A percentile compares a stretch with the other conserved stretches of the same genome.
These are phyloP conservation scores for Venturia oleaginea DNA, from an alignment of 2,329 filamentous ascomycete species.

Conservation along the genomic window DNA sequence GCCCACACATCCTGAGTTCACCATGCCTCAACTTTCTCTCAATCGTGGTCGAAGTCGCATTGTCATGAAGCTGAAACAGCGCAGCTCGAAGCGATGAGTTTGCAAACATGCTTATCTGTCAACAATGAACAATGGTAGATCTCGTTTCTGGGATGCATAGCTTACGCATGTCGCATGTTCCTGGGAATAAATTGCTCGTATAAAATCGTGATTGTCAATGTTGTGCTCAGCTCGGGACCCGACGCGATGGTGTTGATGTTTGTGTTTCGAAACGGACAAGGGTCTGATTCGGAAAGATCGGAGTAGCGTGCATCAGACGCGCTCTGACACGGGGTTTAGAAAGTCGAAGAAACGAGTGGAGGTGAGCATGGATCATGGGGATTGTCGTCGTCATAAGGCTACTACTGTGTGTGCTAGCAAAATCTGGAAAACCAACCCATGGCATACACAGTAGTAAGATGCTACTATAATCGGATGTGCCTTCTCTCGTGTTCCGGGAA, in stretches of 20 bases:
- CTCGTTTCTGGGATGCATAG: background rate
- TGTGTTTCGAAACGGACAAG: background rate
- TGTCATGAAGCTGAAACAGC: background rate
- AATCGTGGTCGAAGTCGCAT: background rate
- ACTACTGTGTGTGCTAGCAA: background rate
- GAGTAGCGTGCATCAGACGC: background rate
- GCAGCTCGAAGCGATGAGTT: background rate
- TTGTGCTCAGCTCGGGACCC: background rate
- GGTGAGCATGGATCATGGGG: background rate
- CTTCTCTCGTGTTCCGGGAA: too few species aligned
- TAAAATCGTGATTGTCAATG: background rate
- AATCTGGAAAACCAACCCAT: too few species aligned
- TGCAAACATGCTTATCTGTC: background rate
- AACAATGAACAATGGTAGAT: background rate
- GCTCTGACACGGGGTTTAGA: background rate
- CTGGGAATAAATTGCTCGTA: background rate
- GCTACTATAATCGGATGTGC: too few species aligned
- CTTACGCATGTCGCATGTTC: background rate
- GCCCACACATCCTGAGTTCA: background rate
- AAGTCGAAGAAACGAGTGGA: background rate
- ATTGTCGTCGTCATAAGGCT: background rate
- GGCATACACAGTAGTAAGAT: too few species aligned
- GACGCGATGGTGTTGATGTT: background rate
- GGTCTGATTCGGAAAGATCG: background rate
- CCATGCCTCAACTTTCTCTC: background rate